Evolutionary conservation across 2,329 filamentous ascomycete species (phyloP).

Genomic region (Talaromyces sp.): DNA sequence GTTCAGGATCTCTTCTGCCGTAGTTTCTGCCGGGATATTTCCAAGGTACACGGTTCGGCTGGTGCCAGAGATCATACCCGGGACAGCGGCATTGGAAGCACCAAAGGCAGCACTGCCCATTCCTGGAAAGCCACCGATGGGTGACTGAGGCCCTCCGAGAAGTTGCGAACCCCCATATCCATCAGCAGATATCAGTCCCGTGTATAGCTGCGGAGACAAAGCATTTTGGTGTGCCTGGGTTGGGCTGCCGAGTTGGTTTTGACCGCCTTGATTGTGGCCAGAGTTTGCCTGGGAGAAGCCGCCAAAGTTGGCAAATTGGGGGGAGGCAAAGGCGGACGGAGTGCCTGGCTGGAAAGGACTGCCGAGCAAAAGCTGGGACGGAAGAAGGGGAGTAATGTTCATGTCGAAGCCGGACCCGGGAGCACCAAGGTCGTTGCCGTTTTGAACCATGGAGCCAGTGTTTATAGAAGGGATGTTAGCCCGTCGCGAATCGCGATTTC

Average conservation of each 20-base stretch:
- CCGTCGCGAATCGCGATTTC: slow-evolving; percentile 77
- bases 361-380: slow-evolving; percentile 87
- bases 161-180: slow-evolving; percentile 76
- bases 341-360: slow-evolving; percentile 96
- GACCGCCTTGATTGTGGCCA: slow-evolving; percentile 50
- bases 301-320: slow-evolving; percentile 82
- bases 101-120: slow-evolving; percentile 55
- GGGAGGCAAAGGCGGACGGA: slow-evolving; percentile 79
- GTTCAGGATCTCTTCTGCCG: slow-evolving; percentile 90
- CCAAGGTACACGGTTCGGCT: slow-evolving; percentile 96
- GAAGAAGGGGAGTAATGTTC: slow-evolving; percentile 95
- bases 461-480: slow-evolving; percentile 87
- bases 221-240: slow-evolving; percentile 60
- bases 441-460: slow-evolving; percentile 61
- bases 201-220: slow-evolving; percentile 78
- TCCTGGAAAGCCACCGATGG: slow-evolving; percentile 67
- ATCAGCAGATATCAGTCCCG: slow-evolving; percentile 78
- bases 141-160: slow-evolving; percentile 75
- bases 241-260: slow-evolving; percentile 64
- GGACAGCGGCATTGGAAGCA: slow-evolving; percentile 67
- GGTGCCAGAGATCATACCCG: slow-evolving; percentile 79
- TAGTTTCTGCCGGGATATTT: slow-evolving; percentile 96
- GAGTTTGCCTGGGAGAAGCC: slow-evolving; percentile 62
- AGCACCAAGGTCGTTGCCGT: slow-evolving; percentile 68
- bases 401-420: slow-evolving; percentile 90